Base-by-base conservation (phyloP, 768 basidiomycete species). In the Leucogyrophana mollusca region DNA sequence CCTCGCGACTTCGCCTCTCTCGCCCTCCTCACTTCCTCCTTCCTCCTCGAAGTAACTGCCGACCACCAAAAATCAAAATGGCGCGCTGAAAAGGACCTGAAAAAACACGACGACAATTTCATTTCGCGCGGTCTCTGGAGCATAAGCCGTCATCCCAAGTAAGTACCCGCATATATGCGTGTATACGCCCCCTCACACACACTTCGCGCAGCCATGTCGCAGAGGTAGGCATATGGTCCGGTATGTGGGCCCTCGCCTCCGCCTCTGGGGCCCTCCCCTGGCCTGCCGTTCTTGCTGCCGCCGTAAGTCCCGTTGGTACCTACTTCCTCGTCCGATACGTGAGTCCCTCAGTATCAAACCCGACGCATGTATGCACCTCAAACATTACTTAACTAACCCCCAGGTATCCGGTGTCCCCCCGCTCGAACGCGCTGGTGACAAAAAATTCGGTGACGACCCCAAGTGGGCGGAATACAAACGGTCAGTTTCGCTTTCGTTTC, bases 111-210 rank as follows among this genome's bases (percentile, higher is more conserved):
- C 37, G 81, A 89, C 52, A 73, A 77, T 55, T 88, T 90, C 57
- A 83, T 89, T 46, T 76, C 75, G 7, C 69, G 67, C 22, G 87
- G 87, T 2, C 62, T 88, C 14, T 92, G 87, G 86, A 67, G 73
- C 17, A 59, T 78, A 36, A 82, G 78, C 53, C 66, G 87, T 20
- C 88, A 89, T 54, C 87, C 87, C 17, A 90, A 89, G 87, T 88
- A 59, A 32, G 73, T 59, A 35, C 37, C 43, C 35, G 27, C 13
- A 6, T 30, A 33, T 25, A 11, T 30, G 4, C 23, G 45, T 32
- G 8, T 27, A 18, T 21, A 32, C 27, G 14, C 22, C 14, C 8
- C 21, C 25, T 25, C 36, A 33, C 22, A 38, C 36, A 6, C 13
- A 37, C 7, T 9, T 18, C 3, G 16, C 24, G 16, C 49, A 87